phyloP scores from a whole-genome alignment of 805 yeast species.

The Wickerhamiella qilinensis region DNA sequence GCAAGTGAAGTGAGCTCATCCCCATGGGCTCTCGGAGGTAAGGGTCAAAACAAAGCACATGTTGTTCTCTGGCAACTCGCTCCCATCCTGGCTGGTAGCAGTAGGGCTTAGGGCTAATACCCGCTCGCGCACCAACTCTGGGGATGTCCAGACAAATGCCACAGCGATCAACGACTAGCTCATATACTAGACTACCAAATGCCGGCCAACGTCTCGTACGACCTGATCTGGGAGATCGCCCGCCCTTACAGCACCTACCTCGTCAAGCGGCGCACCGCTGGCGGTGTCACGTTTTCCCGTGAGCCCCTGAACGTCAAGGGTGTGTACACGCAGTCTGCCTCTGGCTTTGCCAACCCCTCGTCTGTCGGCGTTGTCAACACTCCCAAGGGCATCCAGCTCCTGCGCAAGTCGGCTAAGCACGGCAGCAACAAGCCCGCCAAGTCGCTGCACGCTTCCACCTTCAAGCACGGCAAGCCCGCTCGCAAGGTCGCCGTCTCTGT shows the following conservation, averaged over 20 bases:
- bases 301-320: conserved; percentile 36
- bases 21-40: too few relatives aligned
- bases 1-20: too few relatives aligned
- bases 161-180: too few relatives aligned
- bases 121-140: too few relatives aligned
- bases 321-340: conserved; percentile 30
- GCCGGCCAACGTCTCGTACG: conserved; percentile 22
- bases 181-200: conserved; percentile 5
- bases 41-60: too few relatives aligned
- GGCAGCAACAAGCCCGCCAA: conserved; percentile 31
- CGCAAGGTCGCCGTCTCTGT: conserved; percentile 31
- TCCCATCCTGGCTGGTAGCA: too few relatives aligned
- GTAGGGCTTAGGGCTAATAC: too few relatives aligned
- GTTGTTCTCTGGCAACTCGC: too few relatives aligned
- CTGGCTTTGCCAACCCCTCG: conserved; percentile 35
- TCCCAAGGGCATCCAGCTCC: conserved; percentile 23
- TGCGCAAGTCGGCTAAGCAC: conserved; percentile 30
- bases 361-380: conserved; percentile 31
- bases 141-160: too few relatives aligned
- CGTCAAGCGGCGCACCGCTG: conserved; percentile 29
- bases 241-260: conserved; percentile 31
- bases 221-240: conserved; percentile 36
- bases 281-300: conserved; percentile 28
- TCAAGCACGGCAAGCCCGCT: conserved; percentile 29
- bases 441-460: conserved; percentile 21